Conservation (phyloP, 1,284 basidiomycete genomes). For the Lignosus rhinocerotis region DNA sequence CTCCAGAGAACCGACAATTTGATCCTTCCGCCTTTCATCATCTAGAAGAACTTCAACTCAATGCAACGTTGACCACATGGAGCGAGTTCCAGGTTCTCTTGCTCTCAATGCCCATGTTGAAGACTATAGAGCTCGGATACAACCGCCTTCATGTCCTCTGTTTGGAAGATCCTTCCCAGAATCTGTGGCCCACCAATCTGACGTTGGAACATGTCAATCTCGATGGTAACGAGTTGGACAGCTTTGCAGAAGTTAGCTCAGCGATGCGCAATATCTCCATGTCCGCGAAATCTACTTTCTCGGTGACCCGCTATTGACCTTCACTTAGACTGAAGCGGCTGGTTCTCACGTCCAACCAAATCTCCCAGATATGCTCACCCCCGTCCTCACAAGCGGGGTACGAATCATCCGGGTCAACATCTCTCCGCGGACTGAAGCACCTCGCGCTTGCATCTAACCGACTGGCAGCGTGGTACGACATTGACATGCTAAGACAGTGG, state of each 20-base stretch:
- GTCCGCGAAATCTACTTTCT: conserved; percentile 41
- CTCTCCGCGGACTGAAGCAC: conserved; percentile 39
- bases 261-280: conserved; percentile 48
- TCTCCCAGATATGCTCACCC: conserved; percentile 45
- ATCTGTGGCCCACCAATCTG: conserved; percentile 20
- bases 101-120: conserved; percentile 60
- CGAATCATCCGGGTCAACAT: conserved; percentile 7
- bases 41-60: conserved; percentile 76
- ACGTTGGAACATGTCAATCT: conserved; percentile 67
- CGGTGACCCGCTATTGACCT: conserved; percentile 15
- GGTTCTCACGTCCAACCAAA: conserved; percentile 66
- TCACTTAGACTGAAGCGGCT: conserved; percentile 57
- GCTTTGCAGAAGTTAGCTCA: conserved; percentile 58
- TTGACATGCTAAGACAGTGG: conserved; percentile 73
- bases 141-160: conserved; percentile 57
- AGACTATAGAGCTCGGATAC: conserved; percentile 74
- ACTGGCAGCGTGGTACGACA: conserved; percentile 61
- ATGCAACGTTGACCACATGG: conserved; percentile 74
- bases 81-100: conserved; percentile 57
- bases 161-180: conserved; percentile 16
- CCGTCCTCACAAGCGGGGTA: not conserved
- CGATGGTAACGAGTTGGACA: conserved; percentile 65
- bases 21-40: conserved; percentile 49
- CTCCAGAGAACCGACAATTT: conserved; percentile 30
- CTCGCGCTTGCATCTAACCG: conserved; percentile 68